Base-by-base conservation (phyloP, 768 basidiomycete genomes). In the Ephemerocybe angulata region DNA sequence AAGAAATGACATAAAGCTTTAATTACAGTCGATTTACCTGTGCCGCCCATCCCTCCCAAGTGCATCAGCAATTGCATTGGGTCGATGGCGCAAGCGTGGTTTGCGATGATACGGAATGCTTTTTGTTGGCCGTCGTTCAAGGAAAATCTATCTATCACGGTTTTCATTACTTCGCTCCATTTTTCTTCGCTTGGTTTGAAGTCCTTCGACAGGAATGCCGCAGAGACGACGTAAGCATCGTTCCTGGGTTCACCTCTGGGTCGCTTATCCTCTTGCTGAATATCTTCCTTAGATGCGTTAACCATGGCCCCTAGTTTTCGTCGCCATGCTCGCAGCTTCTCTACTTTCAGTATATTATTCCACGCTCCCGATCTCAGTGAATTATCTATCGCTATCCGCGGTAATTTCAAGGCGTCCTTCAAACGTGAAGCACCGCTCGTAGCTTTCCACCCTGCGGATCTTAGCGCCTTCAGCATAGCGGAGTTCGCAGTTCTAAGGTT, bases 41-140 rank as follows among this genome's bases (percentile, higher is more conserved):
- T 64, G 1, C 65, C 62, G 5, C 60, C 65, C 29, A 60, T 60
- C 1, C 64, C 61, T 21, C 55, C 61, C 11, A 63, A 27, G 21
- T 58, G 58, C 60, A 65, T 60, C 4, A 29, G 47, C 0, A 62
- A 28, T 29, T 27, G 56, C 37, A 27, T 31, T 0, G 25, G 2
- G 29, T n/a, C 8, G 29, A 29, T n/a, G 24, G 56, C 43, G 19
- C 40, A 31, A 19, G 53, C 38, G 24, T 58, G 6, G 28, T 28
- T 22, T 8, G 47, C 47, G 25, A 49, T 31, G 17, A 49, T 49
- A 6, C 30, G 7, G 28, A 49, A 49, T 8, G 47, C 47, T 28
- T 25, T 49, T 31, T 49, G 15, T 21, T 49, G 47, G 11, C 25
- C 47, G 7, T 15, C 30, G 21, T 49, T 49, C 47, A 49, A 31